Percentiles rank a stretch among this genome's conserved stretches.
Conservation (phyloP, 2,329 filamentous ascomycete species). For the Phaeosphaeriaceae sp. region DNA sequence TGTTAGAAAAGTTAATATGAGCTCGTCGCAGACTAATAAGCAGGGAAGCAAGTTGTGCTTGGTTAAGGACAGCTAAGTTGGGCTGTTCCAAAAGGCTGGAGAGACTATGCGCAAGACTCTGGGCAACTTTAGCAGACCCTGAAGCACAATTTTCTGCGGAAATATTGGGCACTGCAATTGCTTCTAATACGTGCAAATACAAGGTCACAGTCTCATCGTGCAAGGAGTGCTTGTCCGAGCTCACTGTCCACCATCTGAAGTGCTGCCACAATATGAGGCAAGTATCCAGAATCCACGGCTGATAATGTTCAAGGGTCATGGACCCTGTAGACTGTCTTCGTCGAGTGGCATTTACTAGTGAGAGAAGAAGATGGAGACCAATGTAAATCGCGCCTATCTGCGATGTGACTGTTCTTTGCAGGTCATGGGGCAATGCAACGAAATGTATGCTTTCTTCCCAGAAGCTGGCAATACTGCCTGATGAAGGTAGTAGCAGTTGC, state of each 20-base stretch:
- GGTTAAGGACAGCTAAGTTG: slow-evolving; percentile 26
- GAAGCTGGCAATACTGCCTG: slow-evolving; percentile 45
- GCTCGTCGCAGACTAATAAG: slow-evolving; percentile 25
- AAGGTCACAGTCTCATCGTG: slow-evolving; percentile 26
- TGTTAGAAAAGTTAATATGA: slow-evolving; percentile 3
- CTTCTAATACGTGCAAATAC: slow-evolving; percentile 35
- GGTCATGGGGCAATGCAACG: slow-evolving; percentile 50
- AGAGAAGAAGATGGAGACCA: slow-evolving; percentile 33
- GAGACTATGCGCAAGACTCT: slow-evolving; percentile 25
- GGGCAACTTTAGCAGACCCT: slow-evolving; percentile 27
- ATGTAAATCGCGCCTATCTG: slow-evolving; percentile 32
- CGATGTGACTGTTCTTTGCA: slow-evolving; percentile 42
- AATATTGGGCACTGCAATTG: slow-evolving; percentile 11
- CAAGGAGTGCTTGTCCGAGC: slow-evolving; percentile 12
- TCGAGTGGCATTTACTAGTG: slow-evolving; percentile 15
- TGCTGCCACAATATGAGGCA: slow-evolving; percentile 31
- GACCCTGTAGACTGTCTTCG: not conserved
- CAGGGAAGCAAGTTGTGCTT: slow-evolving; percentile 32
- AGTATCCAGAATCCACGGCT: slow-evolving; percentile 36
- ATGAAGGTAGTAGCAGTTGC: slow-evolving; percentile 47
- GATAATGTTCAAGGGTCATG: slow-evolving; percentile 20
- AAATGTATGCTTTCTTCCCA: slow-evolving; percentile 49
- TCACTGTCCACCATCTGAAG: slow-evolving; percentile 28
- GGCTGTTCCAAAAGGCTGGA: slow-evolving; percentile 24
- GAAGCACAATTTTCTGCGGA: slow-evolving; percentile 8